Evolutionary conservation across 345 rosid species (phyloP).

Genomic region (Hibiscus tridactylites): DNA sequence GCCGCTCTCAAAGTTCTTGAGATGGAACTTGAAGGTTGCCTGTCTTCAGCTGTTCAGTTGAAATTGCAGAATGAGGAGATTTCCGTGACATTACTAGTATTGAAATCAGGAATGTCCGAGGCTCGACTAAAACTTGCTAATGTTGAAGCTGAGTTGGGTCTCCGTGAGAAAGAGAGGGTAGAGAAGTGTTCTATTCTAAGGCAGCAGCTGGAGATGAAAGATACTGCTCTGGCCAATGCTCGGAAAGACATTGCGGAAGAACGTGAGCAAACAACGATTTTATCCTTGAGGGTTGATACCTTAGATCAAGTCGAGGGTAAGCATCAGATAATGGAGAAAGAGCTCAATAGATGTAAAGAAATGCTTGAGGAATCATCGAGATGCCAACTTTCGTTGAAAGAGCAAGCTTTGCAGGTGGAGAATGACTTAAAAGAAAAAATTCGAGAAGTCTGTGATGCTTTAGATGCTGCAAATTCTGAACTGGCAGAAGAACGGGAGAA

Average conservation of each 20-base stretch:
- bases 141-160: constrained; percentile 23
- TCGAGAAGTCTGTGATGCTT: constrained; percentile 14
- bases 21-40: constrained; percentile 44
- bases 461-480: constrained; percentile 13
- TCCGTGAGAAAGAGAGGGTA: constrained; percentile 32
- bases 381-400: constrained; percentile 12
- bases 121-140: constrained; percentile 37
- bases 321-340: constrained; percentile 11
- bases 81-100: constrained; percentile 45
- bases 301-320: constrained; percentile 19
- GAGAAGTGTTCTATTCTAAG: constrained; percentile 33
- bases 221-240: constrained; percentile 36
- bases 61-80: constrained; percentile 62
- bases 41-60: constrained; percentile 32
- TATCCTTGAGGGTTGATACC: constrained; percentile 20
- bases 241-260: constrained; percentile 36
- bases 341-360: constrained; percentile 18
- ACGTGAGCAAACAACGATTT: constrained; percentile 16
- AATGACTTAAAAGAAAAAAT: constrained; percentile 12
- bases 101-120: constrained; percentile 52
- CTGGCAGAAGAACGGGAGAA: constrained; percentile 21
- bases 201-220: constrained; percentile 55
- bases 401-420: constrained; percentile 15
- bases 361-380: constrained; percentile 24
- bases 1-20: constrained; percentile 30